Percentiles rank a stretch among this genome's conserved stretches.
Conservation (phyloP, 2,329 filamentous ascomycete species). For the Alternaria ventricosa region DNA sequence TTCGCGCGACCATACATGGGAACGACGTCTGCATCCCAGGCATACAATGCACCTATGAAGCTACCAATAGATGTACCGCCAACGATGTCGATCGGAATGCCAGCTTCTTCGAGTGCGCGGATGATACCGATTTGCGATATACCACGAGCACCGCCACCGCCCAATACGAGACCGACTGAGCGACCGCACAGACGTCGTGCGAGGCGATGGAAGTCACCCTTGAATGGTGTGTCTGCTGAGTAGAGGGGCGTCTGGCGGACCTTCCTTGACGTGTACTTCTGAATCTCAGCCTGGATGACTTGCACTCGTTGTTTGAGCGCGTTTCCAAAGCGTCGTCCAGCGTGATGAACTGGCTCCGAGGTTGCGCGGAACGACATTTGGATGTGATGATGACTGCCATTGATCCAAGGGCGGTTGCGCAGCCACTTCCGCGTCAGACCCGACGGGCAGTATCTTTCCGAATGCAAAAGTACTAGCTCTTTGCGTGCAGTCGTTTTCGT, state of each 20-base stretch:
- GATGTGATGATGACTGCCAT: slow-evolving; percentile 95
- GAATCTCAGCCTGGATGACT: slow-evolving; percentile 93
- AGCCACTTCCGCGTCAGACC: slow-evolving; percentile 90
- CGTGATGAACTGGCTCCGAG: slow-evolving; percentile 76
- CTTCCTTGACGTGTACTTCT: slow-evolving; percentile 95
- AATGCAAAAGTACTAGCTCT: slow-evolving; percentile 85
- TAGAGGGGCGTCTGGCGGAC: slow-evolving; percentile 90
- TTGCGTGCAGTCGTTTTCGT: slow-evolving; percentile 98
- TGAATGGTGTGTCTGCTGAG: slow-evolving; percentile 88
- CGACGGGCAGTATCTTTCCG: slow-evolving; percentile 83
- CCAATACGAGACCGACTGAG: slow-evolving; percentile 91
- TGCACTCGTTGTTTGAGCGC: slow-evolving; percentile 92
- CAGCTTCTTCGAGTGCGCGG: slow-evolving; percentile 91
- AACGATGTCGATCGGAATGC: slow-evolving; percentile 93
- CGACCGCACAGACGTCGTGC: slow-evolving; percentile 90
- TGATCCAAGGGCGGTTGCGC: slow-evolving; percentile 91
- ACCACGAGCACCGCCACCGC: slow-evolving; percentile 89
- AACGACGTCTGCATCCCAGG: slow-evolving; percentile 93
- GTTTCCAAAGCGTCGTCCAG: slow-evolving; percentile 78
- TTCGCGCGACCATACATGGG: slow-evolving; percentile 97
- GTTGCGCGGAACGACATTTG: slow-evolving; percentile 89
- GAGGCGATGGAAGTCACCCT: slow-evolving; percentile 94
- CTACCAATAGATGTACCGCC: slow-evolving; percentile 96
- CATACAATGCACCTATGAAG: slow-evolving; percentile 94
- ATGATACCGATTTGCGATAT: slow-evolving; percentile 95